phyloP scores from a whole-genome alignment of 352 stramenopile genomes.

The Phytophthora colocasiae region DNA sequence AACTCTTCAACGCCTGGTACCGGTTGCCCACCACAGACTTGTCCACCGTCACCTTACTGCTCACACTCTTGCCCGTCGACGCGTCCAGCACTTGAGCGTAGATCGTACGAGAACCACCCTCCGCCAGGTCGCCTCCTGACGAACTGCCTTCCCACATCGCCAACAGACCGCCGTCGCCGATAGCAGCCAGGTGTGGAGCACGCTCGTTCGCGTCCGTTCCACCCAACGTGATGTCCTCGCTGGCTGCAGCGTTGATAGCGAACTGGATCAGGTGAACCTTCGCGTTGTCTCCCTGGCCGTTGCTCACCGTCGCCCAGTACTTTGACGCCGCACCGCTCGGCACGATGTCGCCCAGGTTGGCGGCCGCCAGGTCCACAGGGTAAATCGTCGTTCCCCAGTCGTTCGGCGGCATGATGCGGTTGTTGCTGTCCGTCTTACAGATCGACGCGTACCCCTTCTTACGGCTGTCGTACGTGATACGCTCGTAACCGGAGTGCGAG shows the following conservation, averaged over 20 bases:
- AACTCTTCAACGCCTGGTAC: conserved; percentile 64
- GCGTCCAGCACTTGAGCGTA: conserved; percentile 59
- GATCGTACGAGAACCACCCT: conserved; percentile 36
- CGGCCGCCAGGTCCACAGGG: conserved; percentile 52
- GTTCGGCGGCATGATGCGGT: conserved; percentile 68
- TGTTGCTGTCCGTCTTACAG: conserved; percentile 75
- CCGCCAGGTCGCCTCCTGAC: conserved; percentile 38
- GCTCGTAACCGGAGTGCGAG: conserved; percentile 69
- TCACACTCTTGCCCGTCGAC: conserved; percentile 47
- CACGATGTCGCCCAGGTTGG: conserved; percentile 65
- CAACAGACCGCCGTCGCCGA: conserved; percentile 51
- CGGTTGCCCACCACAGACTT: conserved; percentile 56
- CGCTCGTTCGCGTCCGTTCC: conserved; percentile 59
- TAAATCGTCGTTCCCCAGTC: conserved; percentile 61
- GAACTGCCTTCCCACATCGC: conserved; percentile 58
- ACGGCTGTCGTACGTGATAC: conserved; percentile 60
- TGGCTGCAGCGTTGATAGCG: conserved; percentile 43
- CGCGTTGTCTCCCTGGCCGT: conserved; percentile 49
- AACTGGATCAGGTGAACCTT: conserved; percentile 69
- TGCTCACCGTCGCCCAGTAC: conserved; percentile 70
- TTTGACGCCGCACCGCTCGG: conserved; percentile 30
- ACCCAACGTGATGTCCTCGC: conserved; percentile 58
- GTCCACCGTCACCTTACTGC: conserved; percentile 50
- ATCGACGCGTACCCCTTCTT: conserved; percentile 53
- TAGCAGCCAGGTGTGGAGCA: conserved; percentile 49